phyloP scores from a whole-genome alignment of 1,284 basidiomycete genomes.

The Trichosporon ovoides region DNA sequence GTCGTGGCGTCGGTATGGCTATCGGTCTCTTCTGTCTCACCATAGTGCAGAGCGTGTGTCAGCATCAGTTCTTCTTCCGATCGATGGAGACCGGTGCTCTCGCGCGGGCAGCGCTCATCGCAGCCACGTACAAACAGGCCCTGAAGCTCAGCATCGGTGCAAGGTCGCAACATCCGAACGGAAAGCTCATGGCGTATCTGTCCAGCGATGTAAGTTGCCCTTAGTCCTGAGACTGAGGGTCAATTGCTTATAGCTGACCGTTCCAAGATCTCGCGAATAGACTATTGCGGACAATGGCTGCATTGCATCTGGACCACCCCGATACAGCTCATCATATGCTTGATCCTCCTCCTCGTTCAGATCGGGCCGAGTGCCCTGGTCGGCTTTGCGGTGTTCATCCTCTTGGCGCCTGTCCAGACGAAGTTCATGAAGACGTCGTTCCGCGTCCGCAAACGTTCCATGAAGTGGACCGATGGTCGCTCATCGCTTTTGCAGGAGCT shows the following conservation, averaged over 20 bases:
- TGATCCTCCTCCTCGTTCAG: constrained; percentile 50
- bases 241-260: background rate
- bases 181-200: constrained; percentile 68
- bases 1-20: constrained; percentile 65
- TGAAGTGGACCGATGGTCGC: constrained; percentile 74
- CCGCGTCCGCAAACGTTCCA: constrained; percentile 57
- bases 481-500: constrained; percentile 75
- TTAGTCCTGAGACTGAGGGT: background rate
- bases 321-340: constrained; percentile 59
- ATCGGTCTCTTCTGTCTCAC: constrained; percentile 64
- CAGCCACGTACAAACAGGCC: constrained; percentile 67
- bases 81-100: constrained; percentile 67
- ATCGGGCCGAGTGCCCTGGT: constrained; percentile 70
- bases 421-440: constrained; percentile 66
- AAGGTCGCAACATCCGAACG: constrained; percentile 60
- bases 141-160: constrained; percentile 62
- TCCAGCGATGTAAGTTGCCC: constrained; percentile 58
- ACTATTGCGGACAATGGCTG: constrained; percentile 42
- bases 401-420: constrained; percentile 65
- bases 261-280: constrained; percentile 38
- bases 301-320: constrained; percentile 59
- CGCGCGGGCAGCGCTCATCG: constrained; percentile 65
- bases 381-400: constrained; percentile 66
- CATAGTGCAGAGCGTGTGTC: constrained; percentile 57
- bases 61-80: constrained; percentile 72